A percentile compares a stretch with the other conserved stretches of the same genome.
Evolutionary conservation across 768 basidiomycete genomes (phyloP).

Genomic region (Russula lepida): DNA sequence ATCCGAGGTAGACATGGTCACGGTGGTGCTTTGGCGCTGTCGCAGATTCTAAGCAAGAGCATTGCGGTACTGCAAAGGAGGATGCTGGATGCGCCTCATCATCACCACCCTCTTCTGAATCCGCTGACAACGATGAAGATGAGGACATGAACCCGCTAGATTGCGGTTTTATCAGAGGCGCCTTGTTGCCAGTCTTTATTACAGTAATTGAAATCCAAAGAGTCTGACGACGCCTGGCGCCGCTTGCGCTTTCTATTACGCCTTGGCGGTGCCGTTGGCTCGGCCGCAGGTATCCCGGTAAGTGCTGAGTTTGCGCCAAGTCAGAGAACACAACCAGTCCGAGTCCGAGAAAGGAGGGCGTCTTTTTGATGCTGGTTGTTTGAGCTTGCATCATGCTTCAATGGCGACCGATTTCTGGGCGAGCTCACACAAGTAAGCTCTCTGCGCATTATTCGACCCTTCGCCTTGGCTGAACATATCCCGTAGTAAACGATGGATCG

Average conservation of each 20-base stretch:
- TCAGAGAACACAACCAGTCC: neutral
- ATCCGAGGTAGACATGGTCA: no score
- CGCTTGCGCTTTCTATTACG: conserved; percentile 31
- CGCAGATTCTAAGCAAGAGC: neutral
- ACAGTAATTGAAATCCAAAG: conserved; percentile 22
- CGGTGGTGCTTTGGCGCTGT: no score
- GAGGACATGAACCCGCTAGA: conserved; percentile 10
- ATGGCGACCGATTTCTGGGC: conserved; percentile 94
- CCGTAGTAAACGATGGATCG: conserved; percentile 81
- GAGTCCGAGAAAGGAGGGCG: no score
- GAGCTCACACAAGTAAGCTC: conserved; percentile 71
- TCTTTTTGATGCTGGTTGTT: no score
- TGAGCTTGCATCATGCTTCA: neutral
- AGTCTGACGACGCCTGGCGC: conserved; percentile 25
- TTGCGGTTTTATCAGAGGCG: conserved; percentile 3
- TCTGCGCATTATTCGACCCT: neutral
- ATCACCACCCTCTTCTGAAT: conserved; percentile 14
- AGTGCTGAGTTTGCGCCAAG: neutral
- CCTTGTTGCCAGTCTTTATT: neutral
- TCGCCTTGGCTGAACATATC: neutral
- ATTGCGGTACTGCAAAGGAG: neutral
- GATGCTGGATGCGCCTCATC: neutral
- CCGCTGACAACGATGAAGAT: conserved; percentile 20
- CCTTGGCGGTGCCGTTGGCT: conserved; percentile 23
- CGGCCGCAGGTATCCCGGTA: conserved; percentile 20